phyloP scores from a whole-genome alignment of 176 grass and related monocot genomes.

The barley (Hordeum vulgare) region MorexV3_pseudomolecules_assembly NC_058519.1:486672637-486673136 shows the following conservation, averaged over 20 bases:
- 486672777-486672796: conserved; percentile 81
- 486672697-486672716: not conserved
- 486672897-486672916: not conserved
- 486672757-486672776: conserved; percentile 69
- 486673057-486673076: conserved; percentile 6
- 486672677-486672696: not conserved
- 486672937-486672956: conserved; percentile 10
- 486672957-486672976: conserved; percentile 11
- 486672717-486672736: conserved; percentile 23
- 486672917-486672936: not conserved
- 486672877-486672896: not conserved
- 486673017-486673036: conserved; percentile 75
- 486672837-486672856: not conserved
- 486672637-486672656: conserved; percentile 54
- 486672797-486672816: conserved; percentile 62
- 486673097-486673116: not conserved
- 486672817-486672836: not conserved
- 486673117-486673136: conserved; percentile 30
- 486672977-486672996: conserved; percentile 59
- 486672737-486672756: conserved; percentile 93
- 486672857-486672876: not conserved
- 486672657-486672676: conserved; percentile 44
- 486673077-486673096: not conserved
- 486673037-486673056: conserved; percentile 59
- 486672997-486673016: conserved; percentile 93